Percentiles rank a stretch among this genome's conserved stretches.
phyloP scores from a whole-genome alignment of 176 grass and related monocot species.

The Carex littledalei region DNA sequence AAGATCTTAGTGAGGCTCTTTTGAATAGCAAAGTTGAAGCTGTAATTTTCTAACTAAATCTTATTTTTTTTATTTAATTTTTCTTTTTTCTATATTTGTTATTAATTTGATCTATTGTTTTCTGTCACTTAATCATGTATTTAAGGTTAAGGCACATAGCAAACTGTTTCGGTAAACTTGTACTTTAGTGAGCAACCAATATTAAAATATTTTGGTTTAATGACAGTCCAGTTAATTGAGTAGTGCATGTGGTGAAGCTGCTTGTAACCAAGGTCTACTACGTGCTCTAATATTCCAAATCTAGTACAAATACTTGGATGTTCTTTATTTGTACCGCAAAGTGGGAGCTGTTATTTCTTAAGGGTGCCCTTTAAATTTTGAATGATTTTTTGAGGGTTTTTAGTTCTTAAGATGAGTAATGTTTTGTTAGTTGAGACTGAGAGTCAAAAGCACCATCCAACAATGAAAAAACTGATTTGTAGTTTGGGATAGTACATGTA shows the following conservation, averaged over 20 bases:
- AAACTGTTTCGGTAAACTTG: neutral
- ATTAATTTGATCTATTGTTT: slow-evolving; percentile 4
- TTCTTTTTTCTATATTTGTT: neutral
- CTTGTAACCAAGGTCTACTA: neutral
- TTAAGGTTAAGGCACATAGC: neutral
- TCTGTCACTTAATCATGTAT: neutral
- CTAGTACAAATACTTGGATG: neutral
- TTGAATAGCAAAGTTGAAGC: slow-evolving; percentile 90
- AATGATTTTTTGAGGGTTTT: neutral
- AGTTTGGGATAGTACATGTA: neutral
- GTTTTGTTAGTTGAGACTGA: neutral
- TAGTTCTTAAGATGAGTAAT: neutral
- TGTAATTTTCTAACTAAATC: slow-evolving; percentile 58
- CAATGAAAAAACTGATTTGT: neutral
- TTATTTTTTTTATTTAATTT: neutral
- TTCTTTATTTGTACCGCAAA: neutral
- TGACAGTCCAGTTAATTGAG: neutral
- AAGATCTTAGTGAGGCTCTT: slow-evolving; percentile 63
- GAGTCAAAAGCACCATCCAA: neutral
- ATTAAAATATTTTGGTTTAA: neutral
- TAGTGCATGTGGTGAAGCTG: neutral
- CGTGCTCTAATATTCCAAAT: neutral
- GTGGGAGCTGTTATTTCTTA: slow-evolving; percentile 2
- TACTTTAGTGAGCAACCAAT: neutral
- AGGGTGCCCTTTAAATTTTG: slow-evolving; percentile 15